Conservation (phyloP, 2,329 filamentous ascomycete genomes). For the Cordyceps fumosorosea region DNA sequence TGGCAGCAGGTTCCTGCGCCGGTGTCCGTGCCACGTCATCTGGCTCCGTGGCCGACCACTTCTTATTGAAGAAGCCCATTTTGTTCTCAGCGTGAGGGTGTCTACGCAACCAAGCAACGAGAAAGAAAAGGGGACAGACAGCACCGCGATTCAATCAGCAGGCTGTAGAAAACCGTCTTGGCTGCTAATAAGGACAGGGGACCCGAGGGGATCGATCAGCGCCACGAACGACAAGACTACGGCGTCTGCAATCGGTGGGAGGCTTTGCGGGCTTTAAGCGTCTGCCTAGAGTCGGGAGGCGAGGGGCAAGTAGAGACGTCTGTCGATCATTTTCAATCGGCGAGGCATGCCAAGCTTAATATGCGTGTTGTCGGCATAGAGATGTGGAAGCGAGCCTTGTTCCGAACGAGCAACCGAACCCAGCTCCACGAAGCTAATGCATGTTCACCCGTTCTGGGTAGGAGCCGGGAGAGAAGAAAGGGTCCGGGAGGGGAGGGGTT, state of each 20-base stretch:
- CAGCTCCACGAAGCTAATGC: constrained; percentile 19
- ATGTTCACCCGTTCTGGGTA: background rate
- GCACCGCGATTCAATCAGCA: background rate
- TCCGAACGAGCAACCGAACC: constrained; percentile 16
- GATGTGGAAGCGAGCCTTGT: background rate
- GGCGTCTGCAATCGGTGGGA: background rate
- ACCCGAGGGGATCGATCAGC: background rate
- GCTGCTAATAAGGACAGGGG: background rate
- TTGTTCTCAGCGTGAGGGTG: background rate
- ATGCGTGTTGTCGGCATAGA: background rate
- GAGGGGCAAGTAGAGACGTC: background rate
- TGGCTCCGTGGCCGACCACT: constrained; percentile 13
- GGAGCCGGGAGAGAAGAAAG: background rate
- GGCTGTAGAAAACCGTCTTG: background rate
- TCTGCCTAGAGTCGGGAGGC: background rate
- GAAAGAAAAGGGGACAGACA: background rate
- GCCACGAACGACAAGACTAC: background rate
- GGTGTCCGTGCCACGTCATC: constrained; percentile 17
- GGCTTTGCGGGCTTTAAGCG: background rate
- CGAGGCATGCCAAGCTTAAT: background rate
- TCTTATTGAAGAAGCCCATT: constrained; percentile 5
- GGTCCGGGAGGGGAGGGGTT: background rate
- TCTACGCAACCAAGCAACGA: background rate
- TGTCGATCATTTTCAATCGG: background rate
- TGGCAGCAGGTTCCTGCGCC: background rate